Percentiles rank a stretch among this genome's conserved stretches.
Conservation (phyloP, 495 filamentous ascomycete genomes). For the Penicillium riverlandense region DNA sequence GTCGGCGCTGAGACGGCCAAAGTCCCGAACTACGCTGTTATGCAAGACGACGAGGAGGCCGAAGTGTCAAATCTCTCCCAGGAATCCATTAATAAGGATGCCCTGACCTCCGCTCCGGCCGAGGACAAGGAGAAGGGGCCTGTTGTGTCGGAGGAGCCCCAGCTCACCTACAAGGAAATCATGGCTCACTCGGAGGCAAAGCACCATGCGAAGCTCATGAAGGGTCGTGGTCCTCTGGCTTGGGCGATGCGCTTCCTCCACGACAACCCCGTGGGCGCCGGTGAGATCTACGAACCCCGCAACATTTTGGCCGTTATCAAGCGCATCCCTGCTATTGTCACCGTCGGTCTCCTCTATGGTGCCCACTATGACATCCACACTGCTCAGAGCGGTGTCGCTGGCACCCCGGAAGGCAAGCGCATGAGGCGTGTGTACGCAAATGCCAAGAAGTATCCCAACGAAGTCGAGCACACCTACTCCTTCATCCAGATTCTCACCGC, state of each 20-base stretch:
- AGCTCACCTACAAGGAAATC: conserved; percentile 49
- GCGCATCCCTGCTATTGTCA: conserved; percentile 53
- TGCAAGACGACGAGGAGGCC: conserved; percentile 36
- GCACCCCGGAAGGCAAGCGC: conserved; percentile 59
- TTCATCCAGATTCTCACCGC: conserved; percentile 71
- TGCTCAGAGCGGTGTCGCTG: conserved; percentile 53
- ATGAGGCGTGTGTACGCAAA: conserved; percentile 53
- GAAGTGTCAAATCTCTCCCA: conserved; percentile 16
- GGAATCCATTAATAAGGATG: conserved; percentile 23
- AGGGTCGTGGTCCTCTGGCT: conserved; percentile 54
- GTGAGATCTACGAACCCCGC: conserved; percentile 58
- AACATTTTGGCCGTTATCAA: conserved; percentile 53
- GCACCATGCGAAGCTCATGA: conserved; percentile 46
- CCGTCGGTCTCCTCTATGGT: conserved; percentile 54
- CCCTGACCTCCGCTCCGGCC: conserved; percentile 13
- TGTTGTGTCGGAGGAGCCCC: conserved; percentile 29
- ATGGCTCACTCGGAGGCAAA: conserved; percentile 40
- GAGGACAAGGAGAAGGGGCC: conserved; percentile 39
- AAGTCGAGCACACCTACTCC: conserved; percentile 68
- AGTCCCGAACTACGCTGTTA: conserved; percentile 48
- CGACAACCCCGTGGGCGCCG: conserved; percentile 60
- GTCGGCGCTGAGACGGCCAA: conserved; percentile 33
- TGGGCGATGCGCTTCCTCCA: conserved; percentile 67
- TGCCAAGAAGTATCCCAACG: conserved; percentile 63
- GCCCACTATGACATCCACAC: conserved; percentile 68